Conservation (phyloP, 2,329 filamentous ascomycete genomes). For the Teratosphaeria pseudoeucalypti region DNA sequence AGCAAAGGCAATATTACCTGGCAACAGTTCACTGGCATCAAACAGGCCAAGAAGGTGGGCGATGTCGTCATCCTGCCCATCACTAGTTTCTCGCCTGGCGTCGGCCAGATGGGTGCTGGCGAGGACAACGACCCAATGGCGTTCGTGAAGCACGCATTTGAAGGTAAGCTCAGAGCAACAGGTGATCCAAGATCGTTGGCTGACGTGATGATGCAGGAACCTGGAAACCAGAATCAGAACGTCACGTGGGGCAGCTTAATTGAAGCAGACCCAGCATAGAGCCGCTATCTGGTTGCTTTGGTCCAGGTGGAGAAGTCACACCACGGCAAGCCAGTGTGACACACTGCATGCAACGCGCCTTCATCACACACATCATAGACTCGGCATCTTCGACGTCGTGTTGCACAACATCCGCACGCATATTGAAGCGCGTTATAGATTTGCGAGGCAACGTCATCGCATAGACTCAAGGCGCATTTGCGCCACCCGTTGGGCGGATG, state of each 20-base stretch:
- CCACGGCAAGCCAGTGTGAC: background rate
- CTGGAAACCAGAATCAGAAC: background rate
- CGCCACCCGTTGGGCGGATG: background rate
- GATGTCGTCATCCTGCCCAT: constrained; percentile 92
- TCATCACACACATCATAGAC: background rate
- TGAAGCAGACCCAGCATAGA: background rate
- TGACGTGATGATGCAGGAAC: background rate
- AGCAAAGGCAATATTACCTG: constrained; percentile 69
- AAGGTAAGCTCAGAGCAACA: constrained; percentile 53
- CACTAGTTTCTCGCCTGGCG: constrained; percentile 92
- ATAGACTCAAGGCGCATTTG: background rate
- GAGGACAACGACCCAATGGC: constrained; percentile 89
- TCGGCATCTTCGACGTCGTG: background rate
- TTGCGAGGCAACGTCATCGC: background rate
- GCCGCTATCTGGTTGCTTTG: too few relatives aligned
- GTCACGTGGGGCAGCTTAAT: background rate
- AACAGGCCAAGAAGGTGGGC: constrained; percentile 71
- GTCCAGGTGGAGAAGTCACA: background rate
- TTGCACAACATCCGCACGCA: background rate
- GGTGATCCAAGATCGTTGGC: background rate
- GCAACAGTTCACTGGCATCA: constrained; percentile 82
- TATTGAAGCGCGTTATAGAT: background rate
- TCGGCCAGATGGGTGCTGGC: constrained; percentile 83
- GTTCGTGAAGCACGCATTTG: constrained; percentile 94
- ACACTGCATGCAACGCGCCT: background rate